Evolutionary conservation across 345 rosid genomes (phyloP).

Genomic region (Arabidopsis thaliana): TAIR10.1 NC_003076.8:19399501-19400000

Average conservation of each 20-base stretch:
- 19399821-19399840: slow-evolving; percentile 76
- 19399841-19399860: slow-evolving; percentile 63
- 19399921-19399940: slow-evolving; percentile 89
- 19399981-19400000: slow-evolving; percentile 74
- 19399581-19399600: slow-evolving; percentile 25
- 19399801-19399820: slow-evolving; percentile 66
- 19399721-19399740: slow-evolving; percentile 56
- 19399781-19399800: slow-evolving; percentile 79
- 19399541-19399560: background rate
- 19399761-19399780: slow-evolving; percentile 82
- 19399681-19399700: slow-evolving; percentile 84
- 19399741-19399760: slow-evolving; percentile 58
- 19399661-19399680: slow-evolving; percentile 65
- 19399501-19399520: background rate
- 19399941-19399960: slow-evolving; percentile 81
- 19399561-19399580: background rate
- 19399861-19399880: slow-evolving; percentile 73
- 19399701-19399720: slow-evolving; percentile 73
- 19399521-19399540: background rate
- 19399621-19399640: slow-evolving; percentile 77
- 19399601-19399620: slow-evolving; percentile 63
- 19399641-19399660: slow-evolving; percentile 77
- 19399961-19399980: slow-evolving; percentile 92
- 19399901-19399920: slow-evolving; percentile 88
- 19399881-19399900: slow-evolving; percentile 85